Evolutionary conservation across 805 yeast genomes (phyloP).

Genomic region (Clavispora asparagi): DNA sequence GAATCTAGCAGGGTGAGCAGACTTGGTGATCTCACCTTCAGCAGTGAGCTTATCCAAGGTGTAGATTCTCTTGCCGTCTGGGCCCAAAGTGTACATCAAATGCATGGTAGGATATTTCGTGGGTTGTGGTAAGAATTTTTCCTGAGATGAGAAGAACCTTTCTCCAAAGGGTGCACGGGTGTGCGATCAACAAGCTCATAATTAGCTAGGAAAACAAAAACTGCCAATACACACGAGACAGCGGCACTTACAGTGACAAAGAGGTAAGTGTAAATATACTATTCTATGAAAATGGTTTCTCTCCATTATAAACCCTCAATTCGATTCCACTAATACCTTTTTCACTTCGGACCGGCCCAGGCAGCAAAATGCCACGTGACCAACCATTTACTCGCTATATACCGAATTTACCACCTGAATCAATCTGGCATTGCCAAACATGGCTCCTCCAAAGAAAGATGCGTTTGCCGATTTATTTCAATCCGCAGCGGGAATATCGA

Average conservation of each 20-base stretch:
- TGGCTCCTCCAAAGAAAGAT: conserved; percentile 37
- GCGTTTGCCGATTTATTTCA: conserved; percentile 41
- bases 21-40: conserved; percentile 91
- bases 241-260: too few relatives aligned
- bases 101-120: conserved; percentile 57
- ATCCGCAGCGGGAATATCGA: conserved; percentile 19
- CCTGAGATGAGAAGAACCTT: conserved; percentile 8
- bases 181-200: background rate
- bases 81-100: conserved; percentile 95
- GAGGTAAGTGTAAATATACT: too few relatives aligned
- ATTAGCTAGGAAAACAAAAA: background rate
- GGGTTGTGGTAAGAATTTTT: conserved; percentile 4
- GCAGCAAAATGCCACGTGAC: background rate
- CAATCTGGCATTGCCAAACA: conserved; percentile 1
- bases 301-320: too few relatives aligned
- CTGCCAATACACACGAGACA: background rate
- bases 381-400: background rate
- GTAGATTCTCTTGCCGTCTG: conserved; percentile 93
- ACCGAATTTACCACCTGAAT: background rate
- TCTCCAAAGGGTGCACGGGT: background rate
- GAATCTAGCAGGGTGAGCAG: conserved; percentile 99
- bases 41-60: conserved; percentile 80
- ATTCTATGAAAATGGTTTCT: too few relatives aligned
- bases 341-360: too few relatives aligned
- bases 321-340: too few relatives aligned